A percentile compares a stretch with the other conserved stretches of the same genome.
These are phyloP conservation scores for Kwoniella dendrophila DNA, from an alignment of 768 basidiomycete species.

Conservation along the genomic window DNA sequence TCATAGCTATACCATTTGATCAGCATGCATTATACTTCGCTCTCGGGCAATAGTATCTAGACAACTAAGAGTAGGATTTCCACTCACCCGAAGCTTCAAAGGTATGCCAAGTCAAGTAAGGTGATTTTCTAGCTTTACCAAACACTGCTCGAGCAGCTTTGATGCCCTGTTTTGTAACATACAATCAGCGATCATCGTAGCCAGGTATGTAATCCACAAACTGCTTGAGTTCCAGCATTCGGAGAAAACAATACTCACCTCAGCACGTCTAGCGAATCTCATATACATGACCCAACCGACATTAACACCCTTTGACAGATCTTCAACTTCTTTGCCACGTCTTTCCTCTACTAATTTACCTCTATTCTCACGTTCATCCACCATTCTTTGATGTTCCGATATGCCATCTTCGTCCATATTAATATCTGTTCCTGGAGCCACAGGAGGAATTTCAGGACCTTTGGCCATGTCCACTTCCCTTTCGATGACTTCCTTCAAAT, in stretches of 20 bases:
- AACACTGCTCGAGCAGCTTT: slow-evolving; percentile 77
- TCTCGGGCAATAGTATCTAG: slow-evolving; percentile 10
- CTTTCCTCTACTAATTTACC: slow-evolving; percentile 46
- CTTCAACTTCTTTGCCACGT: slow-evolving; percentile 57
- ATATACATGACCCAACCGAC: slow-evolving; percentile 80
- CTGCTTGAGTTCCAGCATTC: no score
- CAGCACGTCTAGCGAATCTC: slow-evolving; percentile 84
- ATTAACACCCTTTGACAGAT: slow-evolving; percentile 70
- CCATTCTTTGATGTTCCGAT: slow-evolving; percentile 56
- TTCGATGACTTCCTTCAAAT: slow-evolving; percentile 45
- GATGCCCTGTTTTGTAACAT: slow-evolving; percentile 61
- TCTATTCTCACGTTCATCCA: slow-evolving; percentile 50
- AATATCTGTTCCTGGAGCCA: slow-evolving; percentile 28
- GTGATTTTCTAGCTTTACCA: slow-evolving; percentile 71
- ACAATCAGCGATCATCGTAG: not conserved
- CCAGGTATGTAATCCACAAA: no score
- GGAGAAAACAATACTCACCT: slow-evolving; percentile 56
- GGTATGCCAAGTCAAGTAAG: slow-evolving; percentile 74
- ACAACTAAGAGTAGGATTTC: slow-evolving; percentile 28
- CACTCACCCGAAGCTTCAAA: slow-evolving; percentile 82
- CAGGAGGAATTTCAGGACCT: slow-evolving; percentile 48
- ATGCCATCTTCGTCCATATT: slow-evolving; percentile 51
- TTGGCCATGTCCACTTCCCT: slow-evolving; percentile 58
- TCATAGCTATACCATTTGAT: slow-evolving; percentile 65
- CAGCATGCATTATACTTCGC: not conserved